Conservation (phyloP, 257 asterid genomes). For the Asclepias syriaca region DNA sequence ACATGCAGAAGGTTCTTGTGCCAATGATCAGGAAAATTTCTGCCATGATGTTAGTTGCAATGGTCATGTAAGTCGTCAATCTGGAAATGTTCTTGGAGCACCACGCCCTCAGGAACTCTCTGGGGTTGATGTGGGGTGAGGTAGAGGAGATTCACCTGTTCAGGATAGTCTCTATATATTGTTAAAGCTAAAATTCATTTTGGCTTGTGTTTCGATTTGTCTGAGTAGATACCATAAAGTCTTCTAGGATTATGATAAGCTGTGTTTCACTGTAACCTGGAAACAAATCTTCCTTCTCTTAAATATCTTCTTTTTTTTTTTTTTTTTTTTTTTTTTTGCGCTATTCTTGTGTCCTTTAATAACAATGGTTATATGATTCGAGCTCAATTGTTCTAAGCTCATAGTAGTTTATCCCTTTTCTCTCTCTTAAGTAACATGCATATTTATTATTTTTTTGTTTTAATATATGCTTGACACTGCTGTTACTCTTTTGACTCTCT, state of each 20-base stretch:
- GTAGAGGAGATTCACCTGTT: neutral
- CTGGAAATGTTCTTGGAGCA: neutral
- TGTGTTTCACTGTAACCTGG: neutral
- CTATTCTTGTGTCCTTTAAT: neutral
- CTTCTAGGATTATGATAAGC: neutral
- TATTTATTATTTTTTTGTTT: neutral
- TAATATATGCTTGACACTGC: neutral
- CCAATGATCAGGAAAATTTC: slow-evolving; percentile 18
- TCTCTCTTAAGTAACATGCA: neutral
- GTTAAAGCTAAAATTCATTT: neutral
- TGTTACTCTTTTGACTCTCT: slow-evolving; percentile 7
- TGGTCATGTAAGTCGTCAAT: slow-evolving; percentile 41
- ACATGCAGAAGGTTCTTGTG: slow-evolving; percentile 31
- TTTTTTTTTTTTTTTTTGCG: neutral
- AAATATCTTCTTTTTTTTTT: neutral
- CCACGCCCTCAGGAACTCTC: neutral
- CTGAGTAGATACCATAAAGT: neutral
- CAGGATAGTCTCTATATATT: neutral
- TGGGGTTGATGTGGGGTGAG: neutral
- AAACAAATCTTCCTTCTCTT: neutral
- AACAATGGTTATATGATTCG: neutral
- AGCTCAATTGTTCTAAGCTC: neutral
- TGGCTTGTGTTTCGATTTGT: neutral
- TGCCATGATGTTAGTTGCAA: slow-evolving; percentile 37
- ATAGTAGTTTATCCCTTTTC: neutral